Base-by-base conservation (phyloP, 1,139 yeast genomes). In the Suhomyces bokatorum region DNA sequence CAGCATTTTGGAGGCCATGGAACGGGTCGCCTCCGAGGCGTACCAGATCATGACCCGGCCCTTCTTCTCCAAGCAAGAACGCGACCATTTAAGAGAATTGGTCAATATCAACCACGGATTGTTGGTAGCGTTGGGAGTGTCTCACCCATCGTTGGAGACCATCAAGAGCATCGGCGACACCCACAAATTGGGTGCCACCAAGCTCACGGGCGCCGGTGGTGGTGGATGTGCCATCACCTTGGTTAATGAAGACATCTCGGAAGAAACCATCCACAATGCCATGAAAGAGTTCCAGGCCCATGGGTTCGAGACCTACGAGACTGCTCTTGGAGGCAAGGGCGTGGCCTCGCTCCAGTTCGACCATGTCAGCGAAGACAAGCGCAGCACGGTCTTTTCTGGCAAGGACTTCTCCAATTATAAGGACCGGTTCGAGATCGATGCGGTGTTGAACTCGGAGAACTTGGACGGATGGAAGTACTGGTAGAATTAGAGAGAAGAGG, bases 121-220 rank as follows among this genome's bases (percentile, higher is more conserved):
- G 37, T 71, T 93, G 42, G 90, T 84, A 3, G 76, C 97, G 0
- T 66, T 93, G 15, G 97, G 97, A 2, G 99, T 95, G 7, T 86
- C 96, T 12, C 99, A 95, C 63, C 96, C 97, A 4, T 75, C 85
- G 15, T 72, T 93, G 47, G 99, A 93, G 60, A 71, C 74, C 42
- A 80, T 91, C 39, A 84, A 82, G 55, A 68, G 79, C 20, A 70
- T 82, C 15, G 78, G 87, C 20, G 91, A 86, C 57, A 74, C 71
- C 37, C 60, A 80, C 45, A 60, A 70, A 2, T 66, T 93, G 30
- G 99, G 99, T 6, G 83, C 87, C 48, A 91, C 99, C 1, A 93
- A 93, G 64, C 75, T 93, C 48, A 93, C 99, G 0, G 99, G 99
- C 35, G 99, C 99, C 0, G 99, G 99, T 22, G 99, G 99, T 15